Conservation (phyloP, 441 rosid species). For the Pelargonium myrrhifolium region DNA sequence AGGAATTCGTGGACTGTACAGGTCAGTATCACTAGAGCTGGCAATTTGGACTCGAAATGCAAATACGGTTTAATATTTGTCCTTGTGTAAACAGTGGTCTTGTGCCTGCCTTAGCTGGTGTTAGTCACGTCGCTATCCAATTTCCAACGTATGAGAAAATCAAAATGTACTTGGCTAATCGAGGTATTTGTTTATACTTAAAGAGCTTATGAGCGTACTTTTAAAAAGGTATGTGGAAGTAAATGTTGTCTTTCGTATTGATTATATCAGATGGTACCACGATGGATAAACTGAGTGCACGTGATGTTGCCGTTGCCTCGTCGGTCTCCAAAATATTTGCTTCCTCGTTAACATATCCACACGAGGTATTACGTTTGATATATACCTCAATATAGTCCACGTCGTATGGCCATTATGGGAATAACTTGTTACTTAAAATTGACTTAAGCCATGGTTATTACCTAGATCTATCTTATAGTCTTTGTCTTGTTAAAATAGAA, state of each 20-base stretch:
- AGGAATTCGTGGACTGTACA: conserved; percentile 60
- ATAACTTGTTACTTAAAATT: not conserved
- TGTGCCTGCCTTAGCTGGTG: conserved; percentile 60
- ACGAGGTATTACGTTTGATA: conserved; percentile 36
- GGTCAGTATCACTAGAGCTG: conserved; percentile 24
- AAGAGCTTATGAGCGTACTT: not conserved
- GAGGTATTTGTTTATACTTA: conserved; percentile 29
- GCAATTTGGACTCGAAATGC: too few species aligned
- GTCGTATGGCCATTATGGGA: not conserved
- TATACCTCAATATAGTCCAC: not conserved
- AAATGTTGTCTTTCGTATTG: conserved; percentile 9
- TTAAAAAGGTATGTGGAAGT: not conserved
- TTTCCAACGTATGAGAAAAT: conserved; percentile 57
- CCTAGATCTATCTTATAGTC: not conserved
- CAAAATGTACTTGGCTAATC: conserved; percentile 42
- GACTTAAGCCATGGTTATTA: not conserved
- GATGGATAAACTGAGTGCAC: conserved; percentile 48
- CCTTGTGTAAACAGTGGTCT: conserved; percentile 41
- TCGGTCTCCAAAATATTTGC: conserved; percentile 67
- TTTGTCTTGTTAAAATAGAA: not conserved
- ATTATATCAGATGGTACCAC: conserved; percentile 43
- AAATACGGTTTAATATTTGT: too few species aligned
- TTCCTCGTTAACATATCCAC: conserved; percentile 60
- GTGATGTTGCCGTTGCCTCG: conserved; percentile 59
- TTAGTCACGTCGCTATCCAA: conserved; percentile 69